Percentiles rank a stretch among this genome's conserved stretches.
Evolutionary conservation across 257 asterid species (phyloP).

Genomic region (Linderniella brevidens): DNA sequence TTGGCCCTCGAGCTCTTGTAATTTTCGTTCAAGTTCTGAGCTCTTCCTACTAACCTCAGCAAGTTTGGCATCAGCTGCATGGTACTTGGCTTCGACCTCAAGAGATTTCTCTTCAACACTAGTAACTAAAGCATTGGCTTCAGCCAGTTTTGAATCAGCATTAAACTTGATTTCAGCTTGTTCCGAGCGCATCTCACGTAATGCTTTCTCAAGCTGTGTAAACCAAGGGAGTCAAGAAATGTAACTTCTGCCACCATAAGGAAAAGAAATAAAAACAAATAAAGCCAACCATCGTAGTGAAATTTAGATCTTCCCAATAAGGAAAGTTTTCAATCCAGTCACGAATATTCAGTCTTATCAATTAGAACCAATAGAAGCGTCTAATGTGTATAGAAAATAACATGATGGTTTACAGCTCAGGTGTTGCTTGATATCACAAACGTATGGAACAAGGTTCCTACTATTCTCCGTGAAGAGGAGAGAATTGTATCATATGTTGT

Average conservation of each 20-base stretch:
- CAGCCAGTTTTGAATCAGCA: constrained; percentile 76
- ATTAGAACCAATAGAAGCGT: too few relatives aligned
- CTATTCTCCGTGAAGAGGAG: too few relatives aligned
- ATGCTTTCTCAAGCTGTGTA: constrained; percentile 50
- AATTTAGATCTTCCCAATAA: background rate
- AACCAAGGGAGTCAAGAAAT: constrained; percentile 15
- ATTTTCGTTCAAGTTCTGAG: constrained; percentile 70
- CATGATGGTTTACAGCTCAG: too few relatives aligned
- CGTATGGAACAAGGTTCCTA: too few relatives aligned
- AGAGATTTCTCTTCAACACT: constrained; percentile 33
- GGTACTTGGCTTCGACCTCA: constrained; percentile 80
- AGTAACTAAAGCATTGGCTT: constrained; percentile 65
- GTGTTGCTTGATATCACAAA: too few relatives aligned
- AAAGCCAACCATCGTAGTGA: background rate
- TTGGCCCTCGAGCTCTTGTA: constrained; percentile 52
- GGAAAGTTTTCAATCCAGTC: too few relatives aligned
- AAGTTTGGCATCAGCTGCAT: constrained; percentile 75
- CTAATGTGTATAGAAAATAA: too few relatives aligned
- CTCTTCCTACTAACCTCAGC: constrained; percentile 84
- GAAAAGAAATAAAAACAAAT: constrained; percentile 1
- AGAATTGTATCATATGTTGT: too few relatives aligned
- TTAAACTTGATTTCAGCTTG: constrained; percentile 76
- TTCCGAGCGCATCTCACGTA: constrained; percentile 40
- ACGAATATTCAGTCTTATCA: too few relatives aligned
- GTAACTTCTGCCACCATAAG: constrained; percentile 9